A percentile compares a stretch with the other conserved stretches of the same genome.
These are phyloP conservation scores for Vanrija pseudolonga DNA, from an alignment of 1,284 basidiomycete species.

Conservation along the genomic window DNA sequence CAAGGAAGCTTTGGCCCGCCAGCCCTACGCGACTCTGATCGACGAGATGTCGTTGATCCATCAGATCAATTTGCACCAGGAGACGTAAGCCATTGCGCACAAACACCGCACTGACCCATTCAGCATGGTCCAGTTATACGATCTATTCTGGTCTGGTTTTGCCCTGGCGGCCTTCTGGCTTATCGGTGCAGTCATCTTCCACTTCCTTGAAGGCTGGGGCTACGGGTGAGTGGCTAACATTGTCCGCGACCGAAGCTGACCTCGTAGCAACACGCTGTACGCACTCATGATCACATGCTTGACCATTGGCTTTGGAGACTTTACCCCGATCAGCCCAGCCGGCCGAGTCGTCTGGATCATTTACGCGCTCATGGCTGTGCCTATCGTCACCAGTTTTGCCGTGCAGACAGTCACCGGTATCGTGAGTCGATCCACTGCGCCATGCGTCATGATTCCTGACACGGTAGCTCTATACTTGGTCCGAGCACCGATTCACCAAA, in stretches of 20 bases:
- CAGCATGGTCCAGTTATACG: slow-evolving; percentile 43
- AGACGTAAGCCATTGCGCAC: slow-evolving; percentile 26
- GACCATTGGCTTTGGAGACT: slow-evolving; percentile 49
- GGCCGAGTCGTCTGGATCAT: slow-evolving; percentile 48
- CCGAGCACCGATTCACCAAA: slow-evolving; percentile 13
- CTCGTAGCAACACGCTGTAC: slow-evolving; percentile 28
- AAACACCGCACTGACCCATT: slow-evolving; percentile 1
- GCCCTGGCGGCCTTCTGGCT: slow-evolving; percentile 47
- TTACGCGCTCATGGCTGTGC: slow-evolving; percentile 51
- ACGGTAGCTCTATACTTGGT: slow-evolving; percentile 13
- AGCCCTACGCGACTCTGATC: slow-evolving; percentile 35
- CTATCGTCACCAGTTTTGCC: slow-evolving; percentile 52
- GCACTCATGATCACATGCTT: slow-evolving; percentile 41
- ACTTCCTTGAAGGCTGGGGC: slow-evolving; percentile 44
- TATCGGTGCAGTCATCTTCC: slow-evolving; percentile 44
- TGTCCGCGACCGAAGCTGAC: background rate
- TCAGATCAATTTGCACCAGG: slow-evolving; percentile 42
- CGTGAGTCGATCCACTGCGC: slow-evolving; percentile 31
- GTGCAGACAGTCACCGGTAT: slow-evolving; percentile 50
- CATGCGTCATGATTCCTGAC: background rate
- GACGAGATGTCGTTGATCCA: slow-evolving; percentile 48
- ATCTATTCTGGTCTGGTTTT: slow-evolving; percentile 42
- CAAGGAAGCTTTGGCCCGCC: slow-evolving; percentile 23
- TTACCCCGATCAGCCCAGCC: slow-evolving; percentile 31
- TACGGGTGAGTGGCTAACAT: slow-evolving; percentile 31